Evolutionary conservation across 129 eudicot genomes (phyloP).

Genomic region (Saussurea involucrata): DNA sequence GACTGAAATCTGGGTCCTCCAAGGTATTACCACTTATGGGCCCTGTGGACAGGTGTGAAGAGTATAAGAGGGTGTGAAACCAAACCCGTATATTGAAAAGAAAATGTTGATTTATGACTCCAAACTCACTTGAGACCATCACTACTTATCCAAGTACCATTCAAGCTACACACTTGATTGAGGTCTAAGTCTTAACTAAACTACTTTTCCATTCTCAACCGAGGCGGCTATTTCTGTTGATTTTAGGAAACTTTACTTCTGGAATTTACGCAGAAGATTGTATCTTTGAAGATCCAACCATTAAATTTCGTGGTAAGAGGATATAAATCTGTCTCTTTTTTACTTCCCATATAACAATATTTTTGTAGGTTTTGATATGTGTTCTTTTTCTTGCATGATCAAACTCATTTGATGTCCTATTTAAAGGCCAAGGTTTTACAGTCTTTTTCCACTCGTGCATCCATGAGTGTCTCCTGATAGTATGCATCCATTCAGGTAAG

Average conservation of each 20-base stretch:
- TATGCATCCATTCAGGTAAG: slow-evolving; percentile 47
- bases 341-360: neutral
- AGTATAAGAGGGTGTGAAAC: neutral
- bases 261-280: slow-evolving; percentile 78
- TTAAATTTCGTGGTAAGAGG: slow-evolving; percentile 70
- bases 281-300: slow-evolving; percentile 92
- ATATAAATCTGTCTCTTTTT: neutral
- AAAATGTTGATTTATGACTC: neutral
- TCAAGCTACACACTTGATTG: neutral
- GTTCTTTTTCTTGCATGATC: neutral
- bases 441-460: neutral
- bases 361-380: neutral
- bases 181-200: neutral
- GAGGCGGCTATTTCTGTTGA: slow-evolving; percentile 6
- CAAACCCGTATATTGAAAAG: neutral
- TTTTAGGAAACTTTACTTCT: slow-evolving; percentile 68
- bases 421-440: neutral
- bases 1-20: neutral
- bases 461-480: slow-evolving; percentile 5
- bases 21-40: neutral
- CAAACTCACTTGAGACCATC: neutral
- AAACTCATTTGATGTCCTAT: neutral
- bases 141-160: neutral
- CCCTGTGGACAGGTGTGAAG: neutral
- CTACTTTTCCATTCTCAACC: neutral